A percentile compares a stretch with the other conserved stretches of the same genome.
Conservation (phyloP, 1,284 basidiomycete species). For the Gomphus bonarii region DNA sequence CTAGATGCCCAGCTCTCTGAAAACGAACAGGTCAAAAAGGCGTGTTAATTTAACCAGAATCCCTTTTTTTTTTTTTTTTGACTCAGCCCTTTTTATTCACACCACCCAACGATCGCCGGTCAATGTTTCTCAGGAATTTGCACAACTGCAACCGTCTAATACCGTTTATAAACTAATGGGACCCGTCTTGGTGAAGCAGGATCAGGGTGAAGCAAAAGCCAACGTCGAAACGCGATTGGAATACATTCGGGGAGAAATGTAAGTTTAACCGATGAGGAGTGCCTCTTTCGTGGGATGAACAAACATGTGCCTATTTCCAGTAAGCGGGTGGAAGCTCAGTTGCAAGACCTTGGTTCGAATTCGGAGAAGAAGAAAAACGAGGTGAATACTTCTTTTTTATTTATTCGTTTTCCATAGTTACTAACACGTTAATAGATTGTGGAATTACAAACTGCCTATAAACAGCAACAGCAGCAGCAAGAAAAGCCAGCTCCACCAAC, state of each 20-base stretch:
- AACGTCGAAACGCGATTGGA: slow-evolving; percentile 91
- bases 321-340: slow-evolving; percentile 68
- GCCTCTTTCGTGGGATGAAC: neutral
- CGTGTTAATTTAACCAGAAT: slow-evolving; percentile 20
- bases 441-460: slow-evolving; percentile 50
- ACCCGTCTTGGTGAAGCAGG: slow-evolving; percentile 86
- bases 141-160: slow-evolving; percentile 65
- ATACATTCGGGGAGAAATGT: slow-evolving; percentile 90
- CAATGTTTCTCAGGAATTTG: slow-evolving; percentile 74
- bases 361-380: slow-evolving; percentile 73
- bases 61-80: too few relatives aligned
- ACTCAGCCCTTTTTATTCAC: neutral
- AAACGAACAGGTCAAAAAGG: slow-evolving; percentile 90
- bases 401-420: slow-evolving; percentile 10
- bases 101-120: neutral
- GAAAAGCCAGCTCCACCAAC: slow-evolving; percentile 30
- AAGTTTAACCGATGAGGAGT: slow-evolving; percentile 19
- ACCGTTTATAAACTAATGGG: slow-evolving; percentile 90
- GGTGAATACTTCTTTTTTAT: slow-evolving; percentile 37
- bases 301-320: slow-evolving; percentile 29
- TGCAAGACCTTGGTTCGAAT: slow-evolving; percentile 66
- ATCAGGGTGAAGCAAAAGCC: slow-evolving; percentile 75
- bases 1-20: slow-evolving; percentile 86
- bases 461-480: slow-evolving; percentile 26
- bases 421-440: slow-evolving; percentile 37